Conservation (phyloP, 2,329 filamentous ascomycete species). For the Lachnum nothofagi region DNA sequence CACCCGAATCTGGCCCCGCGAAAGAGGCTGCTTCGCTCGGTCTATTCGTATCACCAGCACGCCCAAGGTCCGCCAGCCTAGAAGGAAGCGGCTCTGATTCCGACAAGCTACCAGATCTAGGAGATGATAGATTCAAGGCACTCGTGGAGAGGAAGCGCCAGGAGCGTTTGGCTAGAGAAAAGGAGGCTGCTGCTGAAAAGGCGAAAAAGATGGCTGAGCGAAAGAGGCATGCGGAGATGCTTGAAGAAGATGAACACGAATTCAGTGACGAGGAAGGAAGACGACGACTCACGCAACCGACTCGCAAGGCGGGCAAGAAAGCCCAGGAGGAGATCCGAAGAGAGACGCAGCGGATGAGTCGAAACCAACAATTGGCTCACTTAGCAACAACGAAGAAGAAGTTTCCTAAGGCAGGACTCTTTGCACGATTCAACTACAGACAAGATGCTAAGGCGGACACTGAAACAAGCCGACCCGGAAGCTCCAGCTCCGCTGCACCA, state of each 20-base stretch:
- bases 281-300: constrained; percentile 66
- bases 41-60: constrained; percentile 40
- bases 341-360: constrained; percentile 84
- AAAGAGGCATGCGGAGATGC: constrained; percentile 44
- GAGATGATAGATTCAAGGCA: constrained; percentile 61
- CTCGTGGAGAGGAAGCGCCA: constrained; percentile 69
- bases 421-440: constrained; percentile 77
- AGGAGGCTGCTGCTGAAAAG: constrained; percentile 46
- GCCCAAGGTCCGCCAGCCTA: constrained; percentile 28
- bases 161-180: constrained; percentile 64
- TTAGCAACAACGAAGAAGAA: constrained; percentile 89
- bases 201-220: constrained; percentile 31
- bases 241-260: constrained; percentile 53
- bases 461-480: constrained; percentile 39
- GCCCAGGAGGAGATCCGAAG: constrained; percentile 91
- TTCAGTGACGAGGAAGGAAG: constrained; percentile 59
- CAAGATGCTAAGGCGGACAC: constrained; percentile 32
- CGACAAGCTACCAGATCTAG: constrained; percentile 42
- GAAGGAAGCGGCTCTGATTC: constrained; percentile 22
- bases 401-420: constrained; percentile 74
- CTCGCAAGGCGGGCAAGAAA: constrained; percentile 87
- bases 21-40: constrained; percentile 27
- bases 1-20: constrained; percentile 19
- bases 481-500: constrained; percentile 47
- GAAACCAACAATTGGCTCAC: constrained; percentile 87